phyloP scores from a whole-genome alignment of 2,329 filamentous ascomycete species.

The Endoconidiophora polonica region DNA sequence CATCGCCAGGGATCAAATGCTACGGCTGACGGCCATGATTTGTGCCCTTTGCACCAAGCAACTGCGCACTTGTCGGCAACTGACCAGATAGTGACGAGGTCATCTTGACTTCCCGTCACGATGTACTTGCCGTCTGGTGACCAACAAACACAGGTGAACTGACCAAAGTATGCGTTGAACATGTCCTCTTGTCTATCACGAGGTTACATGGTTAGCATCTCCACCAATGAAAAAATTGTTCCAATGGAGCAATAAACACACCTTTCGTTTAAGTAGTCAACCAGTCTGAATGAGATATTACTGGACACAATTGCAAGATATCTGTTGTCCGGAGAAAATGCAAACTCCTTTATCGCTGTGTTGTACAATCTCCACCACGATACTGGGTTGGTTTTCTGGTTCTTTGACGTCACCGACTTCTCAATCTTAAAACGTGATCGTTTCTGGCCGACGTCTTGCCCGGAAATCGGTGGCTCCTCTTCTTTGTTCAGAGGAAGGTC shows the following conservation, averaged over 20 bases:
- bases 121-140: slow-evolving; percentile 94
- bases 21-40: slow-evolving; percentile 86
- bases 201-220: background rate
- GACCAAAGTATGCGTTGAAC: slow-evolving; percentile 85
- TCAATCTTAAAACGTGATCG: slow-evolving; percentile 37
- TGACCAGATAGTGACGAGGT: slow-evolving; percentile 91
- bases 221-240: background rate
- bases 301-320: slow-evolving; percentile 84
- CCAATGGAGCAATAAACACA: slow-evolving; percentile 25
- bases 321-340: slow-evolving; percentile 77
- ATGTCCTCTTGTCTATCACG: slow-evolving; percentile 57
- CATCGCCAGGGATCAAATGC: slow-evolving; percentile 96
- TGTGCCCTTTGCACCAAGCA: slow-evolving; percentile 84
- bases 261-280: slow-evolving; percentile 86
- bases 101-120: slow-evolving; percentile 87
- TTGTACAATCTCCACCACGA: slow-evolving; percentile 86
- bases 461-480: slow-evolving; percentile 26
- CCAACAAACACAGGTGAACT: slow-evolving; percentile 87
- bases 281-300: slow-evolving; percentile 73
- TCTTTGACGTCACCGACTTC: slow-evolving; percentile 86
- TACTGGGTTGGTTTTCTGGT: slow-evolving; percentile 85
- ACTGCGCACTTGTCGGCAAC: slow-evolving; percentile 69
- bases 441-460: slow-evolving; percentile 30
- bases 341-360: slow-evolving; percentile 75
- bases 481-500: slow-evolving; percentile 66